phyloP scores from a whole-genome alignment of 140 eudicot species.

The Bidens hawaiensis region DNA sequence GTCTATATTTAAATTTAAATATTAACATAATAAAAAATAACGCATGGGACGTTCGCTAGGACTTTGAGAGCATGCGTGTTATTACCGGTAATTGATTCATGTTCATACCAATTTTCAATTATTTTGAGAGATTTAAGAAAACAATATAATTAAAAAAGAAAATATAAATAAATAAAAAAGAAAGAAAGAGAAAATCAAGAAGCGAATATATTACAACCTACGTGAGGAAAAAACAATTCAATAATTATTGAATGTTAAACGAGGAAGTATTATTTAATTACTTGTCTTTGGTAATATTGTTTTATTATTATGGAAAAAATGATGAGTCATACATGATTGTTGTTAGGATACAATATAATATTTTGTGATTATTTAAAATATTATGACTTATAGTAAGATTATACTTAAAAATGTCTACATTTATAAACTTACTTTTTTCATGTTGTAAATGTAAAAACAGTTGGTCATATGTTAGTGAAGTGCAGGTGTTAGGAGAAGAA shows the following conservation, averaged over 20 bases:
- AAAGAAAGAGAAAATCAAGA: neutral
- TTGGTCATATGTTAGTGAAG: too few species aligned
- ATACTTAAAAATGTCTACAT: too few species aligned
- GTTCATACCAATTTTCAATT: slow-evolving; percentile 17
- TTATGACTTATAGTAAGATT: too few species aligned
- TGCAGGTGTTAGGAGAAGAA: too few species aligned
- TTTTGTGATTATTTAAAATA: neutral
- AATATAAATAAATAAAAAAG: neutral
- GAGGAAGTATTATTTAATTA: slow-evolving; percentile 7
- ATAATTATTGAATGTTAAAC: slow-evolving; percentile 8
- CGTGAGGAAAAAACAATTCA: slow-evolving; percentile 3
- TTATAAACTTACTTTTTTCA: too few species aligned
- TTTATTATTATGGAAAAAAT: neutral
- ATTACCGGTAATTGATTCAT: too few species aligned
- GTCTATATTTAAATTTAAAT: neutral
- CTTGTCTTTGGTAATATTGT: neutral
- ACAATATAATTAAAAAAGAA: too few species aligned
- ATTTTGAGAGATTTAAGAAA: neutral
- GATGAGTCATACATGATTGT: neutral
- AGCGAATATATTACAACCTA: slow-evolving; percentile 24
- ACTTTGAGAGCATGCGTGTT: slow-evolving; percentile 15
- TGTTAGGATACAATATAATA: neutral
- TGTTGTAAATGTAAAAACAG: too few species aligned
- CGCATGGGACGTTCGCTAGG: slow-evolving; percentile 2
- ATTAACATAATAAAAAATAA: slow-evolving; percentile 1